Base-by-base conservation (phyloP, 2,329 filamentous ascomycete species). In the Lachnellula arida region DNA sequence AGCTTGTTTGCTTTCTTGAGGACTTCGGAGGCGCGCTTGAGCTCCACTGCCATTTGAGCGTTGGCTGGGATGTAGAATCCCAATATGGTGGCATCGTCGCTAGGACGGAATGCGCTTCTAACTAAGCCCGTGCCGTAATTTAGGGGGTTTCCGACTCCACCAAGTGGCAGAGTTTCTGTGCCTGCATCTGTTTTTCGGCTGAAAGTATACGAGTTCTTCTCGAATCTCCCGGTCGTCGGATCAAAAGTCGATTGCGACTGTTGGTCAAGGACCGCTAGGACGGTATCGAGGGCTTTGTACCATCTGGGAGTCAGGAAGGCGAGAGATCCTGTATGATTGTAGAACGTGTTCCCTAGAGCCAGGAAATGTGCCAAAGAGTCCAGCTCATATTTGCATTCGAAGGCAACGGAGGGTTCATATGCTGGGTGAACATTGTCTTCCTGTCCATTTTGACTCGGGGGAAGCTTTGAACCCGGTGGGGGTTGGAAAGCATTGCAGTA, bases 401-500 rank as follows among this genome's bases (percentile, higher is more conserved):
- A 99, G 3, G 99, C 94, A 49, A 86, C 82, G 0, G 79, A 82
- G 0, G 87, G 87, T 67, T 97, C 91, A 69, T 96, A 97, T 0
- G 79, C 78, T 0, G 94, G 94, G 65, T 96, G 91, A 0, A 99
- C 94, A 8, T 70, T 73, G 68, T 99, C 94, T 19, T 87, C 81
- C 70, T 96, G 89, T 3, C 89, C 89, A 67, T 93, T 96, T 65
- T 82, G 80, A 15, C 85, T 86, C 5, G 87, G 77, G 3, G 79
- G 74, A 0, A 97, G 78, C 15, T 87, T 83, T 61, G 90, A 92
- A 6, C 91, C 89, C 2, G 89, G 87, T 0, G 94, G 94, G 4
- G 94, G 93, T 71, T 99, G 94, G 73, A 97, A 99, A 17, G 94
- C 94, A 72, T 99, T 97, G 79, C 94, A 99, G 75, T 97, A 99